Conservation (phyloP, 2,329 filamentous ascomycete genomes). For the Trichoderma breve region DNA sequence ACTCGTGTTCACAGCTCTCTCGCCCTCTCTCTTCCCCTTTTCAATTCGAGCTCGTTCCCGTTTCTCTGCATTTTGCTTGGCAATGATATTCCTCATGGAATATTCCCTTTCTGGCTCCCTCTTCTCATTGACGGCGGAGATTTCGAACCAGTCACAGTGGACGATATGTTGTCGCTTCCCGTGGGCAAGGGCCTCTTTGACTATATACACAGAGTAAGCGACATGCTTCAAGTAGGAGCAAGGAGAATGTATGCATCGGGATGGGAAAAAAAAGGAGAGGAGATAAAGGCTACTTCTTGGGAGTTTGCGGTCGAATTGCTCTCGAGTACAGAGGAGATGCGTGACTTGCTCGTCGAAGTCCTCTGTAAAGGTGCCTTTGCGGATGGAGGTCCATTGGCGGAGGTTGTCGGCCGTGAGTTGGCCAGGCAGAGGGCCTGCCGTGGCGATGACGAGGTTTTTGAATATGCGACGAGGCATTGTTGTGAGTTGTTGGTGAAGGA, state of each 20-base stretch:
- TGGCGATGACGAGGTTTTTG: conserved; percentile 51
- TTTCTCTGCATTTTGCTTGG: conserved; percentile 32
- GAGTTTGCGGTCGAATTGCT: conserved; percentile 54
- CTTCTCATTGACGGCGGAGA: conserved; percentile 39
- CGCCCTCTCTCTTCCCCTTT: conserved; percentile 39
- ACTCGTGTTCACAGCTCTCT: conserved; percentile 51
- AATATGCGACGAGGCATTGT: conserved; percentile 46
- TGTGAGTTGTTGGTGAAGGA: neutral
- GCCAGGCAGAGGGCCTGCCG: conserved; percentile 56
- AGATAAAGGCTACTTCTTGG: conserved; percentile 34
- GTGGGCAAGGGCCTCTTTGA: conserved; percentile 39
- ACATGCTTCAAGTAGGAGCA: neutral
- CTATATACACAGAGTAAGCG: conserved; percentile 23
- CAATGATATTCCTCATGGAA: conserved; percentile 38
- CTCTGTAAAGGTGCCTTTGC: conserved; percentile 58
- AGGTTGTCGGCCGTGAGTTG: conserved; percentile 55
- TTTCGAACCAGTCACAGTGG: conserved; percentile 53
- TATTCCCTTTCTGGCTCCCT: conserved; percentile 38
- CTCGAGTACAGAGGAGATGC: conserved; percentile 66
- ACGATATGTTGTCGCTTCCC: conserved; percentile 43
- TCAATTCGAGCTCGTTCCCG: conserved; percentile 36
- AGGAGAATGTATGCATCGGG: neutral
- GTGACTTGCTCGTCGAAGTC: conserved; percentile 59
- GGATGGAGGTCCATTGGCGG: conserved; percentile 60
- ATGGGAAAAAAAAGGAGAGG: neutral